These are phyloP conservation scores for Mycosphaerella sp. DNA, from an alignment of 2,329 filamentous ascomycete species.

Conservation along the genomic window DNA sequence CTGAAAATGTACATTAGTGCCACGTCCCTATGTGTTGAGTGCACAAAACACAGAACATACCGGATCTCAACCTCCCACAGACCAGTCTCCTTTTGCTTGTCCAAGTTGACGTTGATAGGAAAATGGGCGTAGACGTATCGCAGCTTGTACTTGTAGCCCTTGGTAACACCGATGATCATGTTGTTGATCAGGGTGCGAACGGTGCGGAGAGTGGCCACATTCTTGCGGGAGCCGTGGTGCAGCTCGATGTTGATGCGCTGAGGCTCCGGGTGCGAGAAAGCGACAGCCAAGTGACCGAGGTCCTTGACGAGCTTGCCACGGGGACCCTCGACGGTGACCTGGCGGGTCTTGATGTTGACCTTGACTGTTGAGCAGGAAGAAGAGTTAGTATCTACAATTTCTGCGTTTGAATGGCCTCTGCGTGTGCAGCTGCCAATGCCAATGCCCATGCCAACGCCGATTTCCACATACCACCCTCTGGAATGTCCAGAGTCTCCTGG, in stretches of 20 bases:
- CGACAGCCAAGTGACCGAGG: slow-evolving; percentile 92
- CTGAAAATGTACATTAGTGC: slow-evolving; percentile 40
- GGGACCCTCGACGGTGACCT: slow-evolving; percentile 95
- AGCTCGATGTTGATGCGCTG: slow-evolving; percentile 92
- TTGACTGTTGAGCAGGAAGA: slow-evolving; percentile 60
- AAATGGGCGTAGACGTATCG: slow-evolving; percentile 99
- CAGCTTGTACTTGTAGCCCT: slow-evolving; percentile 99
- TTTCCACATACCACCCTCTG: slow-evolving; percentile 80
- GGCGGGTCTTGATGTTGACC: slow-evolving; percentile 92
- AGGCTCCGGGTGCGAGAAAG: slow-evolving; percentile 83
- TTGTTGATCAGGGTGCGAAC: slow-evolving; percentile 99
- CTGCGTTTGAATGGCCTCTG: background rate
- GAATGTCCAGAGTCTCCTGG: slow-evolving; percentile 89
- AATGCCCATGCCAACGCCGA: background rate
- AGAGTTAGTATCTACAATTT: background rate
- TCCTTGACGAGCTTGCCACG: slow-evolving; percentile 97
- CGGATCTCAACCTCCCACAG: slow-evolving; percentile 93
- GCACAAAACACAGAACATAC: slow-evolving; percentile 48
- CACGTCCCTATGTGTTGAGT: background rate
- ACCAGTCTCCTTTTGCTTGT: slow-evolving; percentile 89
- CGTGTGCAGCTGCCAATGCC: slow-evolving; percentile 4
- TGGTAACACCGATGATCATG: slow-evolving; percentile 96
- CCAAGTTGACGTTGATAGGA: slow-evolving; percentile 99
- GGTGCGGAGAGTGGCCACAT: slow-evolving; percentile 93
- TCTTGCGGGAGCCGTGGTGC: slow-evolving; percentile 98